Evolutionary conservation across 2,329 filamentous ascomycete genomes (phyloP).

Genomic region (Ascochyta rabiei): DNA sequence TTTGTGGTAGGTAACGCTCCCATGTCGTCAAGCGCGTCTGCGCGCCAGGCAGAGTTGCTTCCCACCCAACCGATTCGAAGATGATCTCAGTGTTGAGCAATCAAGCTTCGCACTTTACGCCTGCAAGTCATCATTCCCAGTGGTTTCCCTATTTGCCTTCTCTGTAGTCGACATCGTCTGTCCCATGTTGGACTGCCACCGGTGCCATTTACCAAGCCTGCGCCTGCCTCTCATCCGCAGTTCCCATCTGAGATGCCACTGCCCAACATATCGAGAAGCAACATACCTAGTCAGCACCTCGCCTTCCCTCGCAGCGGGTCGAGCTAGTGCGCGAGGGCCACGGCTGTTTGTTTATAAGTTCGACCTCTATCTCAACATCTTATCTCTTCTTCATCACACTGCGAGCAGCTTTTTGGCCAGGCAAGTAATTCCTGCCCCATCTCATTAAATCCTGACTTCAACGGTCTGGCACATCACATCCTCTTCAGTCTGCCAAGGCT

Average conservation of each 20-base stretch:
- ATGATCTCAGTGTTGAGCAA: background rate
- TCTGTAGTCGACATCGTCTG: background rate
- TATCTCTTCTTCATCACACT: constrained; percentile 21
- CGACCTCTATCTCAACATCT: background rate
- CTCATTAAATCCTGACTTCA: background rate
- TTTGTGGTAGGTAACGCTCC: background rate
- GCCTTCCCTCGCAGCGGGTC: background rate
- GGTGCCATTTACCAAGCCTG: background rate
- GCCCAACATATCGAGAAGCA: background rate
- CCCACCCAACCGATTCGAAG: no score
- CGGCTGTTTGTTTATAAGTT: constrained; percentile 11
- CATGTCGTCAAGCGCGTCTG: background rate
- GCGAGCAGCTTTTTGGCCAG: background rate
- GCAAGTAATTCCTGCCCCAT: background rate
- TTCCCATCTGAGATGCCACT: background rate
- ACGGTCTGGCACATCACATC: background rate
- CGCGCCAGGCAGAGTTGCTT: background rate
- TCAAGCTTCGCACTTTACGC: background rate
- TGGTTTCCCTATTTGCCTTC: background rate
- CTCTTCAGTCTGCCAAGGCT: background rate
- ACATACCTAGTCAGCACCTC: background rate
- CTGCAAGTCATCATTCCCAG: background rate
- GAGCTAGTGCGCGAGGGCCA: background rate
- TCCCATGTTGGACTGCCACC: background rate
- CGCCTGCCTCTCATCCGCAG: background rate